A percentile compares a stretch with the other conserved stretches of the same genome.
phyloP scores from a whole-genome alignment of 257 asterid genomes.

The Gentiana straminea region DNA sequence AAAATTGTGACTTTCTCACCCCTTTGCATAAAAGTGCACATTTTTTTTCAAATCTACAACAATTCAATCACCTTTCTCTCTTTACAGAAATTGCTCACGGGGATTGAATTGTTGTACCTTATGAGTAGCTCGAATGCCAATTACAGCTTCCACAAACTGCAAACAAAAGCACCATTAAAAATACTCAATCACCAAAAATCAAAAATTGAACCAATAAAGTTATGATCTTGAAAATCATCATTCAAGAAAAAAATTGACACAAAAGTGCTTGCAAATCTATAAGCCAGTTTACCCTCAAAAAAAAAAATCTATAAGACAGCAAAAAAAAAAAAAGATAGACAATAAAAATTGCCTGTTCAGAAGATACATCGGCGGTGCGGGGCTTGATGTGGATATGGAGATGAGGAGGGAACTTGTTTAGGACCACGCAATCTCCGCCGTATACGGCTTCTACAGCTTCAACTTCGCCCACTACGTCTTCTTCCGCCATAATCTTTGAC shows the following conservation, averaged over 20 bases:
- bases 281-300: too few species aligned
- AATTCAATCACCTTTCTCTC: too few species aligned
- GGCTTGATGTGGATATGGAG: slow-evolving; percentile 71
- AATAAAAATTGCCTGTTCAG: slow-evolving; percentile 51
- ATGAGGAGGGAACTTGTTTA: slow-evolving; percentile 51
- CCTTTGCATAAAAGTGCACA: too few species aligned
- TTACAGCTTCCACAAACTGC: slow-evolving; percentile 87
- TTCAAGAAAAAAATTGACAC: not conserved
- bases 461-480: slow-evolving; percentile 56
- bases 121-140: slow-evolving; percentile 58
- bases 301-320: too few species aligned
- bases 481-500: slow-evolving; percentile 35
- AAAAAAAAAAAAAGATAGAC: not conserved
- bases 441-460: slow-evolving; percentile 77
- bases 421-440: slow-evolving; percentile 55
- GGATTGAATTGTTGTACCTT: slow-evolving; percentile 30
- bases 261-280: too few species aligned
- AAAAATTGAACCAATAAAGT: not conserved
- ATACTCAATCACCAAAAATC: not conserved
- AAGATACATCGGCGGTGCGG: slow-evolving; percentile 80
- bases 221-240: not conserved
- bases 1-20: too few species aligned
- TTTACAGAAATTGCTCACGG: too few species aligned
- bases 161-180: slow-evolving; percentile 3
- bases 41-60: too few species aligned